Base-by-base conservation (phyloP, 176 grass and related monocot genomes). In the Aegilops longissima region DNA sequence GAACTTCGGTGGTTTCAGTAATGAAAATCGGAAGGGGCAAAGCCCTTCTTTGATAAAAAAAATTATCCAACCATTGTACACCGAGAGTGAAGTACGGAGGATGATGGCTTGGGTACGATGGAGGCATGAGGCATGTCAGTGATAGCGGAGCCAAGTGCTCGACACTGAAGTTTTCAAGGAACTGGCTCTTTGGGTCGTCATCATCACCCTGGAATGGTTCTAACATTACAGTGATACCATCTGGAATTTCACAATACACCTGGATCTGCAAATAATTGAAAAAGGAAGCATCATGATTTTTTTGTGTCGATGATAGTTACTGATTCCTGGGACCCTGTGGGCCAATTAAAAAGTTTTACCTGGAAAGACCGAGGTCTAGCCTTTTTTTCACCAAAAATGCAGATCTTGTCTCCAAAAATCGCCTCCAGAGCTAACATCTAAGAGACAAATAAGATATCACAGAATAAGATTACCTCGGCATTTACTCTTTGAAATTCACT, bases 71-170 rank as follows among this genome's bases (percentile, higher is more conserved):
- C 86, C 88, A 93, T 36, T 86, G 65, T 59, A 76, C 86, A 78
- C 61, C 76, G 11, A 88, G 30, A 45, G 74, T 86, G 20, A 93
- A 93, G 79, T 83, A 90, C 36, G 92, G 86, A 40, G 88, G 86
- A 17, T 21, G 67, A 84, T 90, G 92, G 39, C 92, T 90, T 31
- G 83, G 85, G 80, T 93, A 93, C 1, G 86, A 90, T 42, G 31
- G 80, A 86, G 92, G 86, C 72, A 93, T 80, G 68, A 90, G 87
- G 34, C 82, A 93, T 63, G 88, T 93, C 12, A 93, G 39, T 9
- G 81, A 52, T 35, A 93, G 59, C 23, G 92, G 82, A 35, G 88
- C 67, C 58, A 90, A 78, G 65, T 93, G 77, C 18, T 76, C 67
- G 12, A 90, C 83, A 80, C 18, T 83, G 38, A 90, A 93, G 73